A percentile compares a stretch with the other conserved stretches of the same genome.
phyloP scores from a whole-genome alignment of 1,139 yeast species.

The Meyerozyma athensensis region DNA sequence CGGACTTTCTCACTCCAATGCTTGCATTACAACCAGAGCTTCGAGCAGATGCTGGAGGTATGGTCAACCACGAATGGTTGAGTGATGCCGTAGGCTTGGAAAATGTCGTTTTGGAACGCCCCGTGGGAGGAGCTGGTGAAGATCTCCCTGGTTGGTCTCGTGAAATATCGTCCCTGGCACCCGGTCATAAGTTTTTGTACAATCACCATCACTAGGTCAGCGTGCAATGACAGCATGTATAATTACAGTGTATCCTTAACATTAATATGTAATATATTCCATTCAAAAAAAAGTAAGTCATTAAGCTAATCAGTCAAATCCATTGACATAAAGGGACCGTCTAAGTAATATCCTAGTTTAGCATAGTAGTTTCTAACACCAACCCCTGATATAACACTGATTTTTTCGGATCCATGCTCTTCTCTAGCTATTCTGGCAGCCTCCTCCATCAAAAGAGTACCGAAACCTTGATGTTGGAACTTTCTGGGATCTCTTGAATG shows the following conservation, averaged over 20 bases:
- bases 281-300: neutral
- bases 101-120: conserved; percentile 44
- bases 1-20: conserved; percentile 67
- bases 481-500: conserved; percentile 98
- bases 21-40: conserved; percentile 60
- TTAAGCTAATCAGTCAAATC: neutral
- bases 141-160: conserved; percentile 74
- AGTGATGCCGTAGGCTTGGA: conserved; percentile 59
- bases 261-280: conserved; percentile 1
- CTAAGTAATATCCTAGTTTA: conserved; percentile 82
- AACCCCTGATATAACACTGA: conserved; percentile 93
- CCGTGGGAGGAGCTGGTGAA: conserved; percentile 61
- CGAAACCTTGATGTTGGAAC: conserved; percentile 99
- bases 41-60: conserved; percentile 80
- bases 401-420: conserved; percentile 89
- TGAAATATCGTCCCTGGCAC: conserved; percentile 19
- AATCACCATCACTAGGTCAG: neutral
- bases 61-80: conserved; percentile 77
- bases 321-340: conserved; percentile 97
- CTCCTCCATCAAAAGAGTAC: conserved; percentile 95
- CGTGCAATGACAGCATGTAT: neutral
- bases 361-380: conserved; percentile 97
- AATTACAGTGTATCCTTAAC: neutral
- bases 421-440: conserved; percentile 94
- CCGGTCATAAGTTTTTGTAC: neutral